Evolutionary conservation across 148 eudicot species (phyloP).

Genomic region (Agrostemma githago): DNA sequence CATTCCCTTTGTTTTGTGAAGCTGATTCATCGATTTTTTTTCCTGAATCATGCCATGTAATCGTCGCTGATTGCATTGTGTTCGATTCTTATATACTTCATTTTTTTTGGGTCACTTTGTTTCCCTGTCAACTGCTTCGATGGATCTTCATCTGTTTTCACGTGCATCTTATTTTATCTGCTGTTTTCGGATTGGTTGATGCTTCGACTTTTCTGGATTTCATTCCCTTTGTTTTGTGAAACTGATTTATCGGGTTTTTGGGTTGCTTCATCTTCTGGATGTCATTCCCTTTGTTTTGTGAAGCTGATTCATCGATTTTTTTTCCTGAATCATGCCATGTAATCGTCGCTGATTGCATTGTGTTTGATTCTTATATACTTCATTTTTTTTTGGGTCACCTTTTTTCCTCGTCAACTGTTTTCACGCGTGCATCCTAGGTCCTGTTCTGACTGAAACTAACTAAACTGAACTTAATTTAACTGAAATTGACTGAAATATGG

Average conservation of each 20-base stretch:
- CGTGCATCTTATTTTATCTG: neutral
- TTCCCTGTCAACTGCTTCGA: neutral
- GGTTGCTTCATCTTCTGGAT: slow-evolving; percentile 6
- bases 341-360: slow-evolving; percentile 25
- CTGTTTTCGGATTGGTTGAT: neutral
- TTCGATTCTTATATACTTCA: slow-evolving; percentile 21
- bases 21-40: neutral
- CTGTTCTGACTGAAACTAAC: too few species aligned
- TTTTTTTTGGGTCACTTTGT: slow-evolving; percentile 28
- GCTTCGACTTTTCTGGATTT: too few species aligned
- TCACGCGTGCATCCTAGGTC: neutral
- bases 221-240: too few species aligned
- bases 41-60: slow-evolving; percentile 29
- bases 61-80: slow-evolving; percentile 22
- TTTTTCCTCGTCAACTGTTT: neutral
- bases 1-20: too few species aligned
- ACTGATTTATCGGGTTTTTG: too few species aligned
- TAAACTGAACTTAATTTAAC: too few species aligned
- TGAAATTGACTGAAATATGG: too few species aligned
- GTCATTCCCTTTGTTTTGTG: neutral
- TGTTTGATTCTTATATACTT: slow-evolving; percentile 23
- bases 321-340: slow-evolving; percentile 23
- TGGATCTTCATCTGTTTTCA: neutral
- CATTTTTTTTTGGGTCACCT: slow-evolving; percentile 26
- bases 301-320: neutral